A percentile compares a stretch with the other conserved stretches of the same genome.
phyloP scores from a whole-genome alignment of 257 asterid species.

The Coffea canephora region DNA sequence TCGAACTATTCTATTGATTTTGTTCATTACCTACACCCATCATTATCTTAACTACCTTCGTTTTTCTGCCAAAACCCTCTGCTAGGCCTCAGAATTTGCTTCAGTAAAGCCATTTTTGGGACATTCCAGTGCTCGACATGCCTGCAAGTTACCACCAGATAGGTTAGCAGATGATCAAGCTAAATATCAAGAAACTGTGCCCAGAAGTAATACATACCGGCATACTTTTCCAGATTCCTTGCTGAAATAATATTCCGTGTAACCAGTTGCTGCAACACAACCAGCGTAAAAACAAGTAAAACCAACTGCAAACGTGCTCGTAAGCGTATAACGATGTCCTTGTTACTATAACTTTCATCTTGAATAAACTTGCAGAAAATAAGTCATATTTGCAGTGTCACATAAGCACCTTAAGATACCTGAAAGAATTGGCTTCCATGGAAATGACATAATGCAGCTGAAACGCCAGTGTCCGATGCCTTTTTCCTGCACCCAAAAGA shows the following conservation, averaged over 20 bases:
- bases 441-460: constrained; percentile 78
- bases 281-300: not conserved
- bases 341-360: not conserved
- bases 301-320: not conserved
- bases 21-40: not conserved
- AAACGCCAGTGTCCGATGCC: constrained; percentile 97
- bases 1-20: not conserved
- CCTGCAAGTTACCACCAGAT: constrained; percentile 34
- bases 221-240: constrained; percentile 75
- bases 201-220: constrained; percentile 38
- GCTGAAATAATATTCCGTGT: constrained; percentile 81
- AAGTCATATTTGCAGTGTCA: not conserved
- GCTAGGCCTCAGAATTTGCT: constrained; percentile 78
- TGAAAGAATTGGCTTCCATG: constrained; percentile 97
- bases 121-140: constrained; percentile 98
- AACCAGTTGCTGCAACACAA: constrained; percentile 82
- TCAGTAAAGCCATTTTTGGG: constrained; percentile 87
- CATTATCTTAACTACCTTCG: constrained; percentile 1
- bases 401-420: constrained; percentile 35
- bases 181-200: not conserved
- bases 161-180: not conserved
- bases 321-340: not conserved
- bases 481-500: constrained; percentile 52
- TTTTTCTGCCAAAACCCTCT: constrained; percentile 20
- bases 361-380: not conserved